Percentiles rank a stretch among this genome's conserved stretches.
These are phyloP conservation scores for Aspergillus conjunctus DNA, from an alignment of 495 filamentous ascomycete genomes.

Conservation along the genomic window DNA sequence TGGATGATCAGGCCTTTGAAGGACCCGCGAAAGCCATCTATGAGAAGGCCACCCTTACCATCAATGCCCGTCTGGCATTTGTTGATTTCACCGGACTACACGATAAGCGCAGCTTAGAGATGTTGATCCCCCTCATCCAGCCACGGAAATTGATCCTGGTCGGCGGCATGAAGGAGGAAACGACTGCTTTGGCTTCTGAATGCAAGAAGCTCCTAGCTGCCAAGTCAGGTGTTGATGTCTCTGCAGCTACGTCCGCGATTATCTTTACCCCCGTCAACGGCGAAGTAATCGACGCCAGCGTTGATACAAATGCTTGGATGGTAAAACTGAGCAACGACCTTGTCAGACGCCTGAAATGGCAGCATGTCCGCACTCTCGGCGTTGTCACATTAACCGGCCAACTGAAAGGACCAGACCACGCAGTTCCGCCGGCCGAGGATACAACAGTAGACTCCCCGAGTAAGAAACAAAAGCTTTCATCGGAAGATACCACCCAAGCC, in stretches of 20 bases:
- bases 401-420: constrained; percentile 42
- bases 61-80: constrained; percentile 76
- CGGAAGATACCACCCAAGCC: constrained; percentile 31
- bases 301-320: constrained; percentile 97
- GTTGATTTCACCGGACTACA: constrained; percentile 92
- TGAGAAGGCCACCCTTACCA: constrained; percentile 57
- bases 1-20: constrained; percentile 51
- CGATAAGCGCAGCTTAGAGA: constrained; percentile 87
- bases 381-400: constrained; percentile 85
- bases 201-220: constrained; percentile 73
- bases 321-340: constrained; percentile 84
- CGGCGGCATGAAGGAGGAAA: constrained; percentile 77
- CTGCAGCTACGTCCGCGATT: constrained; percentile 50
- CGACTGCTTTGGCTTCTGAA: constrained; percentile 71
- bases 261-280: constrained; percentile 81
- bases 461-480: constrained; percentile 68
- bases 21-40: constrained; percentile 76
- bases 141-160: constrained; percentile 91
- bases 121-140: constrained; percentile 92
- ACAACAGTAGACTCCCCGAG: constrained; percentile 48
- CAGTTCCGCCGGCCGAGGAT: constrained; percentile 29
- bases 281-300: constrained; percentile 77
- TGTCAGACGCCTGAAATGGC: constrained; percentile 86
- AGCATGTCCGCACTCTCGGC: constrained; percentile 84
- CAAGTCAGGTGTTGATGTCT: constrained; percentile 45